Conservation (phyloP, 371 early-diverging fungal species). For the Mycotypha africana region DNA sequence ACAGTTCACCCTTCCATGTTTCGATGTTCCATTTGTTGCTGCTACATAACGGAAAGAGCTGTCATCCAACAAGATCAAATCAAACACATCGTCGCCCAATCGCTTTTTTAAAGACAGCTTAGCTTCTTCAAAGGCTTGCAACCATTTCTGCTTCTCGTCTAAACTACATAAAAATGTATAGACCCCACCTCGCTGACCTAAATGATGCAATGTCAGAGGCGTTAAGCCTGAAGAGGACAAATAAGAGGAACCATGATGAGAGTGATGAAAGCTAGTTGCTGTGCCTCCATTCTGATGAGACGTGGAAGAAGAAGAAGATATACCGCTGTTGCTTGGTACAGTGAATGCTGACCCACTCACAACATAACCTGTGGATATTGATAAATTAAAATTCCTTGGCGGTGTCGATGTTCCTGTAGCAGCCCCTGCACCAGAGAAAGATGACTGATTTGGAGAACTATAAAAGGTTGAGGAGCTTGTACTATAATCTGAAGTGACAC, state of each 20-base stretch:
- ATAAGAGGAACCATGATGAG: background rate
- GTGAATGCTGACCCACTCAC: no score
- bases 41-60: conserved; percentile 3
- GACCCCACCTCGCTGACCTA: conserved; percentile 15
- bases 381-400: no score
- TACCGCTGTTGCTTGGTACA: conserved; percentile 24
- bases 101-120: conserved; percentile 27
- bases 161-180: conserved; percentile 26
- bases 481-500: no score
- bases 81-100: conserved; percentile 25
- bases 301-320: conserved; percentile 12
- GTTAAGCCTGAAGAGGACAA: background rate
- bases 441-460: no score
- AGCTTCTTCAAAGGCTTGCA: conserved; percentile 68
- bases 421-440: no score
- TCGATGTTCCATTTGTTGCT: conserved; percentile 17
- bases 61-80: conserved; percentile 11
- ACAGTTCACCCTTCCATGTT: conserved; percentile 45
- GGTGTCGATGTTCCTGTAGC: no score
- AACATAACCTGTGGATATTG: no score
- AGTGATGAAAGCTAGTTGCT: background rate
- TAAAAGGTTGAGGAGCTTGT: no score
- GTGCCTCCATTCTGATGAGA: background rate
- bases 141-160: conserved; percentile 72
- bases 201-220: conserved; percentile 15